A percentile compares a stretch with the other conserved stretches of the same genome.
These are phyloP conservation scores for Gossypium davidsonii DNA, from an alignment of 441 rosid species.

Conservation along the genomic window DNA sequence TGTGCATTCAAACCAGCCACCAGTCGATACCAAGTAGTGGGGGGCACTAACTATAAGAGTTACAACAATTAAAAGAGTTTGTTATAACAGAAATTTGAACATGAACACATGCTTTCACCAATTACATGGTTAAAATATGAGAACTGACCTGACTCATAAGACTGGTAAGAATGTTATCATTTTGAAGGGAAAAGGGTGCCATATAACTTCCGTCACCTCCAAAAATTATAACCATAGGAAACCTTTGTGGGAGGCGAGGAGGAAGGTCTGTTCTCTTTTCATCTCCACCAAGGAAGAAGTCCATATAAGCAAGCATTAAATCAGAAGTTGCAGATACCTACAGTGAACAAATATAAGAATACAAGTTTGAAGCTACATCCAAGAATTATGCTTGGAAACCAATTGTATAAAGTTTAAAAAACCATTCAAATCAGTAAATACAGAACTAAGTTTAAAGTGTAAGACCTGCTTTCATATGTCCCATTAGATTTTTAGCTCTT, in stretches of 20 bases:
- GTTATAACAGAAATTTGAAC: slow-evolving; percentile 16
- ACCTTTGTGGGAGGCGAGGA: slow-evolving; percentile 71
- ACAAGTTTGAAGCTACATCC: not conserved
- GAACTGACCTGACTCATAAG: slow-evolving; percentile 87
- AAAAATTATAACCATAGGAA: slow-evolving; percentile 78
- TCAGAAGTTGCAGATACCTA: slow-evolving; percentile 98
- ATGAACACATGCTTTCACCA: slow-evolving; percentile 7
- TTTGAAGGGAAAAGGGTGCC: slow-evolving; percentile 96
- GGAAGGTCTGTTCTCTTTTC: slow-evolving; percentile 97
- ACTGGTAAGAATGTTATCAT: slow-evolving; percentile 86
- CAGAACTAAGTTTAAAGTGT: not conserved
- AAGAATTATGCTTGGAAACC: not conserved
- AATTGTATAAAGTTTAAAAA: not conserved
- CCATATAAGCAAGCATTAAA: slow-evolving; percentile 96
- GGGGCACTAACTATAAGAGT: slow-evolving; percentile 62
- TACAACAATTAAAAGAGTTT: slow-evolving; percentile 14
- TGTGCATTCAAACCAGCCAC: slow-evolving; percentile 99
- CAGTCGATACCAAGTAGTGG: slow-evolving; percentile 93
- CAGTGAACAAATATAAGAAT: slow-evolving; percentile 10
- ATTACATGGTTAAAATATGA: slow-evolving; percentile 2
- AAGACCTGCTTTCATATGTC: not conserved
- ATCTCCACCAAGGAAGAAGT: slow-evolving; percentile 99
- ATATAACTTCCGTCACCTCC: slow-evolving; percentile 99
- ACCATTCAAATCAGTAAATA: not conserved
- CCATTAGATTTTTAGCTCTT: not conserved